Percentiles rank a stretch among this genome's conserved stretches.
These are phyloP conservation scores for Suillus spraguei DNA, from an alignment of 768 basidiomycete species.

Conservation along the genomic window DNA sequence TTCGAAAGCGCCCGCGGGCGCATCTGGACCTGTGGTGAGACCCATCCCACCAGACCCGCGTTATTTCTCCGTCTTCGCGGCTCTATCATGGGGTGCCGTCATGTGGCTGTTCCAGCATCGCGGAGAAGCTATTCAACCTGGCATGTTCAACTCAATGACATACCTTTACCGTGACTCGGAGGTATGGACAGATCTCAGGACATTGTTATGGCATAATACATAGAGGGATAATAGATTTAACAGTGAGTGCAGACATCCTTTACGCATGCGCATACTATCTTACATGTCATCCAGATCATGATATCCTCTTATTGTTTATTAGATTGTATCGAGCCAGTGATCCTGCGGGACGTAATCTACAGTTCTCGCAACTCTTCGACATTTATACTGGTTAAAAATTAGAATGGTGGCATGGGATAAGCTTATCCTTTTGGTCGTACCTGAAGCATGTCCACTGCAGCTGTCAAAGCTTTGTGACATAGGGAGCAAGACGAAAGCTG, in stretches of 20 bases:
- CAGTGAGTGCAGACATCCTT: background rate
- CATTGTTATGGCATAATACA: conserved; percentile 90
- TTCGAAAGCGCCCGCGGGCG: conserved; percentile 43
- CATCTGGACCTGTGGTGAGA: conserved; percentile 47
- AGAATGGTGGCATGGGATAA: background rate
- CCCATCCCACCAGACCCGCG: conserved; percentile 84
- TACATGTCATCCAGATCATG: conserved; percentile 22
- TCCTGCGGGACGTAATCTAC: conserved; percentile 45
- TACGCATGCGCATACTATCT: background rate
- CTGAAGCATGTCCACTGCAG: conserved; percentile 70
- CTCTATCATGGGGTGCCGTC: conserved; percentile 90
- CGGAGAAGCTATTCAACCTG: conserved; percentile 91
- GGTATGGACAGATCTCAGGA: conserved; percentile 77
- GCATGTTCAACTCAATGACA: conserved; percentile 95
- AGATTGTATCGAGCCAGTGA: conserved; percentile 11
- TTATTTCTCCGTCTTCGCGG: conserved; percentile 87
- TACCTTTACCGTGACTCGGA: conserved; percentile 97
- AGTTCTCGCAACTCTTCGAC: conserved; percentile 51
- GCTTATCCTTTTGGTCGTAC: conserved; percentile 38
- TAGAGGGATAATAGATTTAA: conserved; percentile 31
- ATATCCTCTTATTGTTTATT: conserved; percentile 23
- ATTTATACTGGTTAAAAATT: conserved; percentile 57
- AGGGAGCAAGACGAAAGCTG: conserved; percentile 49
- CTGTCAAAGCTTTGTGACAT: conserved; percentile 62
- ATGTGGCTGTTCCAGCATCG: conserved; percentile 95